Conservation (phyloP, 805 yeast species). For the Lachancea waltii region DNA sequence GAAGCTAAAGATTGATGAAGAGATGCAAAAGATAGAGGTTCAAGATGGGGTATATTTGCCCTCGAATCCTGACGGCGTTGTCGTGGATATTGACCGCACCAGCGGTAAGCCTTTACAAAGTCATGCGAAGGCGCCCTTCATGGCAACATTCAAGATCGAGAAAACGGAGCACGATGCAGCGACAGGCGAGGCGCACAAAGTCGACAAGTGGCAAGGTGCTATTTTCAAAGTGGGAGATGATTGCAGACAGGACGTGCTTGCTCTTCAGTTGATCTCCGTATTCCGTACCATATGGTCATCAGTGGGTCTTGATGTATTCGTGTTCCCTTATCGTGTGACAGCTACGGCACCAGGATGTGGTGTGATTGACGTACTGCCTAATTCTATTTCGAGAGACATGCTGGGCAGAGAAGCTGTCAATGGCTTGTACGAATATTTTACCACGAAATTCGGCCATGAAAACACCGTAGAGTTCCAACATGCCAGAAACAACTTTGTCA, state of each 20-base stretch:
- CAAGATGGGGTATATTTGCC: conserved; percentile 87
- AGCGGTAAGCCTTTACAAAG: conserved; percentile 94
- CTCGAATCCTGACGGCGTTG: conserved; percentile 93
- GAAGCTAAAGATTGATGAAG: conserved; percentile 93
- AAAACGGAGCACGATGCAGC: conserved; percentile 42
- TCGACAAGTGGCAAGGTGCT: conserved; percentile 85
- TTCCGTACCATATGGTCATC: conserved; percentile 87
- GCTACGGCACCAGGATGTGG: conserved; percentile 99
- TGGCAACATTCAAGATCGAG: conserved; percentile 88
- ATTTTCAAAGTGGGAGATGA: conserved; percentile 99
- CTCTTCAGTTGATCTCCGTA: conserved; percentile 83
- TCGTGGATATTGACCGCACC: conserved; percentile 82
- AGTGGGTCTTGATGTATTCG: conserved; percentile 83
- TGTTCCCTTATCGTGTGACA: conserved; percentile 90
- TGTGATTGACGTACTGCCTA: conserved; percentile 94
- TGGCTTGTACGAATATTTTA: conserved; percentile 88
- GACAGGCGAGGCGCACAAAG: conserved; percentile 35
- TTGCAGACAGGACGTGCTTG: conserved; percentile 94
- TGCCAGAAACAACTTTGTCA: conserved; percentile 88
- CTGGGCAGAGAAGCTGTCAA: conserved; percentile 97
- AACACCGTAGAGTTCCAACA: conserved; percentile 80
- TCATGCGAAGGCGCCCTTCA: conserved; percentile 97
- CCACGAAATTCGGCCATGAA: conserved; percentile 92
- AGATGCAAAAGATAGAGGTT: conserved; percentile 72
- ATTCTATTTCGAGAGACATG: conserved; percentile 95